phyloP scores from a whole-genome alignment of 2,329 filamentous ascomycete genomes.

The Talaromyces funiculosus region DNA sequence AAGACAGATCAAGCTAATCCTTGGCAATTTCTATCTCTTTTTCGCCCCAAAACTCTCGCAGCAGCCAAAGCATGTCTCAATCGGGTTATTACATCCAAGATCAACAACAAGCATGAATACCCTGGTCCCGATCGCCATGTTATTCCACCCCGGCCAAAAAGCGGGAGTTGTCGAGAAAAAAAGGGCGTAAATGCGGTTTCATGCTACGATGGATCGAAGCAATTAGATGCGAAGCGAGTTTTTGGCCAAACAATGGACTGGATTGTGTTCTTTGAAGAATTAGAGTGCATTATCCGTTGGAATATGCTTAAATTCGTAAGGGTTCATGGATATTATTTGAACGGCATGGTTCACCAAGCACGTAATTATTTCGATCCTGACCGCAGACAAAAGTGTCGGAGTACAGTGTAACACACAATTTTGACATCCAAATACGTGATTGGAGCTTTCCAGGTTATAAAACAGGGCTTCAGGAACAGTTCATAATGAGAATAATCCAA shows the following conservation, averaged over 20 bases:
- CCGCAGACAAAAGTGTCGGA: neutral
- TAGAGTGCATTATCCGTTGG: neutral
- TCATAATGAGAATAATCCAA: neutral
- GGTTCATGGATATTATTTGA: neutral
- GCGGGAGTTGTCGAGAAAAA: slow-evolving; percentile 41
- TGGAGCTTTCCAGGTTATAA: neutral
- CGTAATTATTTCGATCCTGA: neutral
- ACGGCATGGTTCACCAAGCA: neutral
- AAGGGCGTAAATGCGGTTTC: slow-evolving; percentile 46
- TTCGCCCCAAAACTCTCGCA: neutral
- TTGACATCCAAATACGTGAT: neutral
- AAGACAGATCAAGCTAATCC: no score
- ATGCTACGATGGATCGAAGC: slow-evolving; percentile 43
- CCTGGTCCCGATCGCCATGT: slow-evolving; percentile 16
- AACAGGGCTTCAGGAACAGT: neutral
- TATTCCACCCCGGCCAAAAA: slow-evolving; percentile 30
- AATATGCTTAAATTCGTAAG: neutral
- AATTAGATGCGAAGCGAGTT: slow-evolving; percentile 30
- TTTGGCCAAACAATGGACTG: slow-evolving; percentile 16
- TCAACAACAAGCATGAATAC: slow-evolving; percentile 7
- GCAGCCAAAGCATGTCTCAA: slow-evolving; percentile 8
- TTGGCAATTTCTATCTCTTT: no score
- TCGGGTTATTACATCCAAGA: slow-evolving; percentile 15
- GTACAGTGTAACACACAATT: neutral
- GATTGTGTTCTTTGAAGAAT: neutral